Evolutionary conservation across 345 rosid species (phyloP), one percentile per base, ranked within the genome.

Genomic region (Arabidopsis suecica): DNA sequence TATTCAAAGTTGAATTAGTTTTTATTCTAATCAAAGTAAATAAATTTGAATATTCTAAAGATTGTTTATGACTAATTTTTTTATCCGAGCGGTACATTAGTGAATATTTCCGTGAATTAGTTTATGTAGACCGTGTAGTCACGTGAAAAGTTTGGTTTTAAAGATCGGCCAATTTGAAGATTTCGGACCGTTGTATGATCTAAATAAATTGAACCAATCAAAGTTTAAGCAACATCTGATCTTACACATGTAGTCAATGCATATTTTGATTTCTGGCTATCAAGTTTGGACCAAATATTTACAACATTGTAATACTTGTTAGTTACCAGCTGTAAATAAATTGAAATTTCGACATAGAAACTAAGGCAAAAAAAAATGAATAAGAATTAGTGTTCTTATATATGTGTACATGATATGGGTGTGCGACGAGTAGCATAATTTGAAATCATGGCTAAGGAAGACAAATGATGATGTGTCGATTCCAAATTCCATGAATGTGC

Each of bases 401-500:
- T 47, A n/a, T 47, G 22, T 47, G 20, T 44, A 23, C 3, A 65
- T 6, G 25, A 41, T 28, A 37, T 56, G 58, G 58, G 66, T 65
- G 53, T 48, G 53, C 16, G 67, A 57, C 44, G 59, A 74, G 72
- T 16, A 66, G 53, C 72, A 67, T 48, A 37, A 66, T 66, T 65
- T 47, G 65, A 38, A 22, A 57, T 57, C 16, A 23, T 23, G 47
- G 40, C 3, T 44, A 1, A 73, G 56, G 72, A 58, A 30, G 33
- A 57, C 60, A 63, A 18, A 75, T 6, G 13, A 59, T 40, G 62
- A 30, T 59, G 55, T 75, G 68, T 67, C 63, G 25, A 73, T 54
- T 38, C 36, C 54, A 67, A 67, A 61, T 58, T 47, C 54, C 37
- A 75, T 75, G 44, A 59, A 49, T 57, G 5, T 74, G 78, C 62